A percentile compares a stretch with the other conserved stretches of the same genome.
Conservation (phyloP, 768 basidiomycete genomes). For the Sistotremastrum suecicum region DNA sequence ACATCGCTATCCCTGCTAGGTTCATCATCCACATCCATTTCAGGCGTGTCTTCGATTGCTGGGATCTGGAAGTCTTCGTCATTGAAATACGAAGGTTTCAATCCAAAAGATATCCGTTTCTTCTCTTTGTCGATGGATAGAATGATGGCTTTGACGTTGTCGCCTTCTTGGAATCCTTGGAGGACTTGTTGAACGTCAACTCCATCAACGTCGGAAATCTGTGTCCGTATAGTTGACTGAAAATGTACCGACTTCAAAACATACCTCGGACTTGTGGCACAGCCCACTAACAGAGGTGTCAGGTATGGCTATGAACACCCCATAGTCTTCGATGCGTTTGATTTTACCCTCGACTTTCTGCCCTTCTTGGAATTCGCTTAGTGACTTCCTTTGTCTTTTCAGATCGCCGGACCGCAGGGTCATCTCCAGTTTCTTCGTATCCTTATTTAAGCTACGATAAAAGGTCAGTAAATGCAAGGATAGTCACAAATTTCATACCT, state of each 20-base stretch:
- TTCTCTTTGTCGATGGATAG: conserved; percentile 61
- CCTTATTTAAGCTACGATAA: conserved; percentile 43
- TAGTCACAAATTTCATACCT: conserved; percentile 30
- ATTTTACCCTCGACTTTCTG: conserved; percentile 71
- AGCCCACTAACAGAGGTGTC: conserved; percentile 75
- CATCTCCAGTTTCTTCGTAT: conserved; percentile 79
- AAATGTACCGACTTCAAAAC: conserved; percentile 8
- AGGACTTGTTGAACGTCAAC: conserved; percentile 70
- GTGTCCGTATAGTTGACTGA: conserved; percentile 1
- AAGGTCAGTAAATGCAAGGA: background rate
- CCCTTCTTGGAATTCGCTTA: conserved; percentile 54
- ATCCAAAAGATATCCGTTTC: conserved; percentile 63
- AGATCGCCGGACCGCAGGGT: conserved; percentile 62
- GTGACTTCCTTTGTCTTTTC: conserved; percentile 22
- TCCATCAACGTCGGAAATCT: conserved; percentile 83
- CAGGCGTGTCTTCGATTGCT: conserved; percentile 13
- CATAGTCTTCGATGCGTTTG: conserved; percentile 76
- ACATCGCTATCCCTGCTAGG: conserved; percentile 15
- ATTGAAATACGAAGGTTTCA: conserved; percentile 81
- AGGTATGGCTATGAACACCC: conserved; percentile 86
- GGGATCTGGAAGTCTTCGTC: conserved; percentile 42
- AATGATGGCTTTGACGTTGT: conserved; percentile 70
- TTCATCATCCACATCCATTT: conserved; percentile 18
- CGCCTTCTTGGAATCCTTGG: conserved; percentile 72
- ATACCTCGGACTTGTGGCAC: conserved; percentile 87